Evolutionary conservation across 2,329 filamentous ascomycete species (phyloP).

Genomic region (Pestalotiopsis fici): DNA sequence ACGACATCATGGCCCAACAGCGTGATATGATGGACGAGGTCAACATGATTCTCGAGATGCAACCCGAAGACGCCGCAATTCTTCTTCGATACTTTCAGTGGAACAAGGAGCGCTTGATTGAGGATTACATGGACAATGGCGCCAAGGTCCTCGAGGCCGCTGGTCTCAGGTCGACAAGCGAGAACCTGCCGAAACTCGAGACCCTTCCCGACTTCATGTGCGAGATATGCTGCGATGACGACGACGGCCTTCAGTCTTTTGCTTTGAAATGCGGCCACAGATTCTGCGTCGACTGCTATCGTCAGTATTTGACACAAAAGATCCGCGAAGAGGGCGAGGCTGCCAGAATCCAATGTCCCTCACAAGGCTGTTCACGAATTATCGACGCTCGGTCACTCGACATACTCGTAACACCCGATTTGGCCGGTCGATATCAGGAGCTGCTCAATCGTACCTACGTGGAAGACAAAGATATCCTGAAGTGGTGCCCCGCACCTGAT

Average conservation of each 20-base stretch:
- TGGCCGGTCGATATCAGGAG: slow-evolving; percentile 71
- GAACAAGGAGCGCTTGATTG: slow-evolving; percentile 95
- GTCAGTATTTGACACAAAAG: slow-evolving; percentile 88
- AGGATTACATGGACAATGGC: slow-evolving; percentile 92
- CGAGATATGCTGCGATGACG: slow-evolving; percentile 96
- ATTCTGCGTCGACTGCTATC: slow-evolving; percentile 91
- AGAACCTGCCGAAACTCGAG: slow-evolving; percentile 67
- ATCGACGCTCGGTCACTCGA: slow-evolving; percentile 88
- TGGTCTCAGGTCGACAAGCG: slow-evolving; percentile 71
- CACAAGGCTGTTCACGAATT: slow-evolving; percentile 83
- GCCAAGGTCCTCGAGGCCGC: slow-evolving; percentile 81
- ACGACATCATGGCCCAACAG: slow-evolving; percentile 83
- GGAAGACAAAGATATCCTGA: slow-evolving; percentile 91
- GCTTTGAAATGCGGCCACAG: slow-evolving; percentile 94
- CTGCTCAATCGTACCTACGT: slow-evolving; percentile 93
- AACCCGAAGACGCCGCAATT: slow-evolving; percentile 87
- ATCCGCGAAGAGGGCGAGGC: slow-evolving; percentile 95
- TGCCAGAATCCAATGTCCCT: slow-evolving; percentile 89
- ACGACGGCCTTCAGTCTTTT: slow-evolving; percentile 74
- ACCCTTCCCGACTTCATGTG: slow-evolving; percentile 78
- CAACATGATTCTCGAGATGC: slow-evolving; percentile 85
- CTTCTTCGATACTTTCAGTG: slow-evolving; percentile 86
- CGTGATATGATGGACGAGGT: slow-evolving; percentile 86
- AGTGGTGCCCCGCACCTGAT: slow-evolving; percentile 98
- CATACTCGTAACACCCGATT: slow-evolving; percentile 64